These are phyloP conservation scores for Cicer chorassanicum DNA, from an alignment of 306 rosid genomes.

Conservation along the genomic window DNA sequence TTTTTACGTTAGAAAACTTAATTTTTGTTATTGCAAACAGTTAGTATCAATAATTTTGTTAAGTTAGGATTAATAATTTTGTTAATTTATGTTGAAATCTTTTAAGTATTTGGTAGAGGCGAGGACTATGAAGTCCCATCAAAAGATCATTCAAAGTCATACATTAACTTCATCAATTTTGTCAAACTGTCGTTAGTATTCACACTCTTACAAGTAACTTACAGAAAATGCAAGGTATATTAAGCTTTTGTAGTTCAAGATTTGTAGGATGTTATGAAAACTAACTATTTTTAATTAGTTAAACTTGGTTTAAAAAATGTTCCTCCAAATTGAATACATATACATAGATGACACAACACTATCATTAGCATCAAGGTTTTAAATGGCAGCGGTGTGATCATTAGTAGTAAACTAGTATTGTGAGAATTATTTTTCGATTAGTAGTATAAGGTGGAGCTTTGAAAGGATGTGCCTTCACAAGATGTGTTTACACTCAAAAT, in stretches of 20 bases:
- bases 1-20: no score
- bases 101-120: neutral
- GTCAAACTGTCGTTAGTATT: neutral
- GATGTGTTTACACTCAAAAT: neutral
- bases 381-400: neutral
- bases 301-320: neutral
- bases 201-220: neutral
- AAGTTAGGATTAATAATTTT: no score
- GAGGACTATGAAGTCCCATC: neutral
- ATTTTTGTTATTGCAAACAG: no score
- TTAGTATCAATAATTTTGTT: no score
- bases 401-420: no score
- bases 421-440: no score
- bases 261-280: neutral
- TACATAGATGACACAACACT: neutral
- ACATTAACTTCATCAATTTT: neutral
- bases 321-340: neutral
- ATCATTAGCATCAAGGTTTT: neutral
- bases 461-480: neutral
- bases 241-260: neutral
- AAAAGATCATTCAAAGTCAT: neutral
- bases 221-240: neutral
- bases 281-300: neutral
- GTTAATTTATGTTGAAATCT: neutral
- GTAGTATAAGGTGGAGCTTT: neutral